Percentiles rank a stretch among this genome's conserved stretches.
phyloP scores from a whole-genome alignment of 148 eudicot genomes.

The Suaeda aralocaspica region DNA sequence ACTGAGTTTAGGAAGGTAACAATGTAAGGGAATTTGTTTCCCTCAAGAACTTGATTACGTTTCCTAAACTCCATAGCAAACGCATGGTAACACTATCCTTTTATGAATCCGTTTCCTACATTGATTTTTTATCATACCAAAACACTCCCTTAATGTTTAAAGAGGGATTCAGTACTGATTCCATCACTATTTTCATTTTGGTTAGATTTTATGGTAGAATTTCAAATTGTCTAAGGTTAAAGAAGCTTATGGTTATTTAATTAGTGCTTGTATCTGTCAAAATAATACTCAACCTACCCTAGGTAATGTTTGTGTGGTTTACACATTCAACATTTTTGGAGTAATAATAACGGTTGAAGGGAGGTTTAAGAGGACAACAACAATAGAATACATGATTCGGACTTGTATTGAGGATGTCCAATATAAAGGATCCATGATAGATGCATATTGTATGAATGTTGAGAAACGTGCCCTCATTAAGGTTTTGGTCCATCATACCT shows the following conservation, averaged over 20 bases:
- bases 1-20: too few relatives aligned
- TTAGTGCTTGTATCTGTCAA: conserved; percentile 36
- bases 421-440: conserved; percentile 49
- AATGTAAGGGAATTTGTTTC: too few relatives aligned
- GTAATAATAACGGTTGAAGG: conserved; percentile 26
- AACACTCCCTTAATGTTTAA: too few relatives aligned
- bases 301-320: conserved; percentile 41
- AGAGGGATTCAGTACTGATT: conserved; percentile 50
- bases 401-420: conserved; percentile 49
- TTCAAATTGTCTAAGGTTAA: conserved; percentile 41
- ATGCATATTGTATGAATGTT: too few relatives aligned
- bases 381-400: conserved; percentile 46
- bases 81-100: too few relatives aligned
- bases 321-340: conserved; percentile 49
- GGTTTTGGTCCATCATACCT: too few relatives aligned
- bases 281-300: conserved; percentile 36
- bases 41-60: too few relatives aligned
- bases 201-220: conserved; percentile 45
- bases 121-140: too few relatives aligned
- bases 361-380: conserved; percentile 31
- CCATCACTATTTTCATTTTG: conserved; percentile 48
- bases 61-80: too few relatives aligned
- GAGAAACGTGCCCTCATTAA: too few relatives aligned
- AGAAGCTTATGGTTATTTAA: conserved; percentile 58
- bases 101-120: too few relatives aligned